Evolutionary conservation across 2,329 filamentous ascomycete species (phyloP).

Genomic region (Xylaria digitata): DNA sequence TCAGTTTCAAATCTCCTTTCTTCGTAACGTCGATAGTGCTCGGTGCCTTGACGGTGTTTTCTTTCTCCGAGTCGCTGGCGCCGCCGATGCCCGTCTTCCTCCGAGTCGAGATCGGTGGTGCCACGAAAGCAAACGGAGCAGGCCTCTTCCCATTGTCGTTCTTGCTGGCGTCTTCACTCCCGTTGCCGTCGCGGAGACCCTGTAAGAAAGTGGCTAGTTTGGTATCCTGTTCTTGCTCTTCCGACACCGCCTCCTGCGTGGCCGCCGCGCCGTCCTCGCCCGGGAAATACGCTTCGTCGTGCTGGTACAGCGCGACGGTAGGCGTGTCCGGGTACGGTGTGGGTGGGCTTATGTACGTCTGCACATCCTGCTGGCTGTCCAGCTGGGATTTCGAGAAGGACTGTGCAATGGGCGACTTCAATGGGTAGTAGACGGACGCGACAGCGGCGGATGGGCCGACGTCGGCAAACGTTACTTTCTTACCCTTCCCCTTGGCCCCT

Average conservation of each 20-base stretch:
- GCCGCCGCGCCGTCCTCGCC: too few relatives aligned
- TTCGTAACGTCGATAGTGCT: too few relatives aligned
- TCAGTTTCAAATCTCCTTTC: not conserved
- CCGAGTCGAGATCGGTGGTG: too few relatives aligned
- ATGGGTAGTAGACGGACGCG: constrained; percentile 34
- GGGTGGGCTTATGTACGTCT: not conserved
- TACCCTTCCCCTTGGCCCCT: too few relatives aligned
- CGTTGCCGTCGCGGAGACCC: not conserved
- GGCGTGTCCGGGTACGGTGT: constrained; percentile 30
- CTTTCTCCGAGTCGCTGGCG: not conserved
- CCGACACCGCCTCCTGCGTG: not conserved
- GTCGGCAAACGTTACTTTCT: too few relatives aligned
- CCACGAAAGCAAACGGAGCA: not conserved
- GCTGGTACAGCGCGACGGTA: constrained; percentile 32
- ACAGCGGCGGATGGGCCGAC: not conserved
- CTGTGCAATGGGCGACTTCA: constrained; percentile 29
- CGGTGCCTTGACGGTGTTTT: not conserved
- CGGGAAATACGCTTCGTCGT: not conserved
- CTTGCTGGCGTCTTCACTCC: not conserved
- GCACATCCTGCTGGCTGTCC: not conserved
- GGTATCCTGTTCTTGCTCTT: not conserved
- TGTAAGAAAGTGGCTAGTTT: not conserved
- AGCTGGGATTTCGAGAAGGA: constrained; percentile 15
- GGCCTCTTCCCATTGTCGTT: constrained; percentile 5
- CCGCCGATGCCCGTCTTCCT: too few relatives aligned